Evolutionary conservation across 306 rosid genomes (phyloP), one percentile per base, ranked within the genome.

Genomic region (Senna siamea): DNA sequence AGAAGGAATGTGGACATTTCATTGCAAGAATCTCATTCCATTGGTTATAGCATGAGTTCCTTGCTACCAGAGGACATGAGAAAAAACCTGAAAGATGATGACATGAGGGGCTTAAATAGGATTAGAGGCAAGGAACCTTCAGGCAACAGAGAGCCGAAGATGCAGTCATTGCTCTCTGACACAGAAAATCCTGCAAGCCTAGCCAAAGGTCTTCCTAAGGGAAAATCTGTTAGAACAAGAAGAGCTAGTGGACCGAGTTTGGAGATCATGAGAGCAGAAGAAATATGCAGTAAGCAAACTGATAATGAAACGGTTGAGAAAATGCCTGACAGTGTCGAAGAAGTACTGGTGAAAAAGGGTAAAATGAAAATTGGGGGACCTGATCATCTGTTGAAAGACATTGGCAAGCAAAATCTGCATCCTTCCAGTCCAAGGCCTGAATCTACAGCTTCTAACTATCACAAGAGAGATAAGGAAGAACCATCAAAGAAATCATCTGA

Each of bases 161-260:
- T 40, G 19, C 83, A 65, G 47, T 78, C 58, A 65, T 53, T 67
- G 79, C 72, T 52, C 38, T 72, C 69, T 1, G 79, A 89, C 55
- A 41, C 71, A 58, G 85, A 80, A 72, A 85, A 75, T 59, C 76
- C 80, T 20, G 34, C 78, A 69, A 80, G 79, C 50, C 62, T 74
- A 23, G 12, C 60, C 5, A 92, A 88, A 81, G 69, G 77, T 76
- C 56, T 78, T 6, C 64, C 83, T 7, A 82, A 82, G 76, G 99
- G 97, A 57, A 94, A 81, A 83, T 94, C 98, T 5, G 96, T 95
- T 15, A 84, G 99, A 84, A 95, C 97, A 20, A 78, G 95, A 77
- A 87, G 92, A 84, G 34, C 78, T 40, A 76, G 80, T 72, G 77
- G 78, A 76, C 55, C 72, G 66, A 32, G 72, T 68, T 69, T 84